A percentile compares a stretch with the other conserved stretches of the same genome.
Evolutionary conservation across 768 basidiomycete genomes (phyloP).

Genomic region (Lentinus brumalis): DNA sequence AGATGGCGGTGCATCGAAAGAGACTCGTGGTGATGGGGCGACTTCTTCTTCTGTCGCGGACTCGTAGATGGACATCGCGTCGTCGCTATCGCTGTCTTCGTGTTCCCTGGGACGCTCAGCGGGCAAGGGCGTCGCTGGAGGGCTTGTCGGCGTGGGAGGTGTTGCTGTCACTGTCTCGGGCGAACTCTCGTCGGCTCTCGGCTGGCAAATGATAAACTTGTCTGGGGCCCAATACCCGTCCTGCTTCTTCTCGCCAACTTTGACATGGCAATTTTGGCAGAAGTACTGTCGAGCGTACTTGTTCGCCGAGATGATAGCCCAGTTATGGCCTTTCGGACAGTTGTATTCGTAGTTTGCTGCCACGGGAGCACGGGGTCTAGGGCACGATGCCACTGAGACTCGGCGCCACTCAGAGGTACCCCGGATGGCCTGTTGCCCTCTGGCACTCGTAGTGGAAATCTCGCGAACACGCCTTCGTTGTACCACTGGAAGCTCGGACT

Average conservation of each 20-base stretch:
- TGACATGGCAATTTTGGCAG: conserved; percentile 3
- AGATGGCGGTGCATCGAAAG: neutral
- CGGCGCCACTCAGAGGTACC: neutral
- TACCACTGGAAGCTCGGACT: no score
- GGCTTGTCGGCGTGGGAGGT: neutral
- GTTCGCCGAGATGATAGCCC: conserved; percentile 3
- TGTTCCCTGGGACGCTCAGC: neutral
- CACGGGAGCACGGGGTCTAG: conserved; percentile 12
- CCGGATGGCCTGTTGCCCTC: neutral
- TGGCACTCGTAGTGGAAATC: neutral
- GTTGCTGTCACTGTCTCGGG: neutral
- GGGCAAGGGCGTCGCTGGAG: neutral
- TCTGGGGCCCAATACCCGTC: conserved; percentile 10
- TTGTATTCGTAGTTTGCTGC: neutral
- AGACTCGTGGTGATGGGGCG: neutral
- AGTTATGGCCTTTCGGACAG: conserved; percentile 10
- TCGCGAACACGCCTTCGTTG: neutral
- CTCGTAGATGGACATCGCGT: conserved; percentile 6
- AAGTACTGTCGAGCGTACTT: conserved; percentile 9
- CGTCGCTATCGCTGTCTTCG: neutral
- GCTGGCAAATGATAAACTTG: neutral
- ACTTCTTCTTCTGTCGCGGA: conserved; percentile 4
- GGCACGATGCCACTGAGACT: conserved; percentile 8
- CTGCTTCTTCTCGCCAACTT: conserved; percentile 14
- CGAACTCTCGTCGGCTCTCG: neutral